phyloP scores from a whole-genome alignment of 345 rosid genomes.

The Acer negundo region DNA sequence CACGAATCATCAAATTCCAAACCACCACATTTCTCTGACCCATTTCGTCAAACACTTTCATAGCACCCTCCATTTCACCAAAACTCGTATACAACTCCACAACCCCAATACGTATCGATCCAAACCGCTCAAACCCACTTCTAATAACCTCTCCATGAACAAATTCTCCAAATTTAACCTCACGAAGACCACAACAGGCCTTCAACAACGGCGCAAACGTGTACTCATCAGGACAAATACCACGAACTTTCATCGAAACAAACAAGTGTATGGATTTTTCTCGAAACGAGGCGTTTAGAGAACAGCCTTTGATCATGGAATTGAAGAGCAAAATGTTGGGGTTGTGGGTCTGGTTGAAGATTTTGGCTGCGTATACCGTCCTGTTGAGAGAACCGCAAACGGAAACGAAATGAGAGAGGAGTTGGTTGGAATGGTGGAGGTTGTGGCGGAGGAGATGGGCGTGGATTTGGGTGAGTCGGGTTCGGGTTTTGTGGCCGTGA shows the following conservation, averaged over 20 bases:
- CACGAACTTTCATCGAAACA: conserved; percentile 46
- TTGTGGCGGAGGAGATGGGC: conserved; percentile 65
- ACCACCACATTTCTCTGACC: conserved; percentile 46
- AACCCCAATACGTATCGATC: conserved; percentile 55
- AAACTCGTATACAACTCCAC: conserved; percentile 46
- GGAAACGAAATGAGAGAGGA: conserved; percentile 69
- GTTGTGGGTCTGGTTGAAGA: conserved; percentile 43
- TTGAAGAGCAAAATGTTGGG: conserved; percentile 63
- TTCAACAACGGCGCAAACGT: conserved; percentile 73
- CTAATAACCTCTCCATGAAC: conserved; percentile 57
- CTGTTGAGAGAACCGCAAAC: conserved; percentile 57
- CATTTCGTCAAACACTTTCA: conserved; percentile 66
- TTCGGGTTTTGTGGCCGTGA: conserved; percentile 59
- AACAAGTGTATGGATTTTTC: conserved; percentile 47
- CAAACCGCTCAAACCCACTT: conserved; percentile 49
- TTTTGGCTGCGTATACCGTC: conserved; percentile 45
- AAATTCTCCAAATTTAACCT: conserved; percentile 40
- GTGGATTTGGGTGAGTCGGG: conserved; percentile 61
- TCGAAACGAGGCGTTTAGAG: conserved; percentile 48
- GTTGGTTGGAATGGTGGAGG: conserved; percentile 55
- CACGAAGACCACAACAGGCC: conserved; percentile 47
- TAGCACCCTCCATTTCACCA: conserved; percentile 58
- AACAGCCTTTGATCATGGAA: conserved; percentile 65
- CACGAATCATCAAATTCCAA: conserved; percentile 72
- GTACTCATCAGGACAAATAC: conserved; percentile 70